Percentiles rank a stretch among this genome's conserved stretches.
These are phyloP conservation scores for Backusella tarrabulga DNA, from an alignment of 192 early-diverging fungal genomes.

Conservation along the genomic window DNA sequence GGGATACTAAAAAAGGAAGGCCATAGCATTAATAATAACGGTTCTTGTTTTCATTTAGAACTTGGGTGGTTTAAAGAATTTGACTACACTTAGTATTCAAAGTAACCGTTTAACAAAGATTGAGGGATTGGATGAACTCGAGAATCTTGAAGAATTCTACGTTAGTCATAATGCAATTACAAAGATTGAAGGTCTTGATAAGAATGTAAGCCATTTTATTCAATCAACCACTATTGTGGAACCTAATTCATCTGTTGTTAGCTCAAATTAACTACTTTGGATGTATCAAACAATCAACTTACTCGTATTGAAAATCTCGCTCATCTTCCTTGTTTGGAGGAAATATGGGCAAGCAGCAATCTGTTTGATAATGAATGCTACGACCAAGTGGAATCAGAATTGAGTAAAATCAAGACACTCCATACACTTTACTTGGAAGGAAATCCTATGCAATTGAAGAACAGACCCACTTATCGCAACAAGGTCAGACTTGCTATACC, in stretches of 20 bases:
- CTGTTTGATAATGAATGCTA: conserved; percentile 62
- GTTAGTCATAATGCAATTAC: conserved; percentile 88
- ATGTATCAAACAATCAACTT: conserved; percentile 83
- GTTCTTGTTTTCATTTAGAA: conserved; percentile 37
- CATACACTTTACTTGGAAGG: conserved; percentile 93
- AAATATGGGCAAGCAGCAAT: conserved; percentile 93
- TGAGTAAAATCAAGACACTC: conserved; percentile 59
- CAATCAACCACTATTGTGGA: neutral
- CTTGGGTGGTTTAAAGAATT: conserved; percentile 57
- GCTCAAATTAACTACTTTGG: conserved; percentile 72
- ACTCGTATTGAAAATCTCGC: conserved; percentile 69
- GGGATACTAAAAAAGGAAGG: neutral
- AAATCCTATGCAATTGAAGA: conserved; percentile 85
- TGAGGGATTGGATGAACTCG: conserved; percentile 69
- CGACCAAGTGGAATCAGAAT: conserved; percentile 69
- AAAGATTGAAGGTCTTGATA: conserved; percentile 75
- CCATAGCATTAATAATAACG: no score
- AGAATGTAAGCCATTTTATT: conserved; percentile 53
- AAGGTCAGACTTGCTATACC: conserved; percentile 87
- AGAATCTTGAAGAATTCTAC: conserved; percentile 86
- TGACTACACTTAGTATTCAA: conserved; percentile 75
- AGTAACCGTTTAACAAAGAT: conserved; percentile 83
- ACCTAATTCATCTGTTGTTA: conserved; percentile 3
- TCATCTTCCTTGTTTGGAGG: conserved; percentile 69
- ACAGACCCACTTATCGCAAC: conserved; percentile 77